A percentile compares a stretch with the other conserved stretches of the same genome.
These are phyloP conservation scores for Cordyceps tenuipes DNA, from an alignment of 2,329 filamentous ascomycete genomes.

Conservation along the genomic window DNA sequence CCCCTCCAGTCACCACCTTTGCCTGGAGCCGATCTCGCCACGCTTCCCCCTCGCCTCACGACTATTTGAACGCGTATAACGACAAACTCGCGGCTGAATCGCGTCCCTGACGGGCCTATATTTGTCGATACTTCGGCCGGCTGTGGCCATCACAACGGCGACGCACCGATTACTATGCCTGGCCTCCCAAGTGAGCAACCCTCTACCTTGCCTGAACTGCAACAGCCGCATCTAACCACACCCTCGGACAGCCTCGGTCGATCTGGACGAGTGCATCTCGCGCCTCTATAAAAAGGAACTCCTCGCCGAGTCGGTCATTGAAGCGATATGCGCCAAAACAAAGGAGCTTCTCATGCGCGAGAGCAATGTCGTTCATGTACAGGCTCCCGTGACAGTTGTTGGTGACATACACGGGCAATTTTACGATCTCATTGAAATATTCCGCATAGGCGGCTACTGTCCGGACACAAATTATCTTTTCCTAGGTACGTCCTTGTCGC, in stretches of 20 bases:
- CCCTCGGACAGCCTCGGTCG: constrained; percentile 66
- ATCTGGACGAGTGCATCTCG: constrained; percentile 96
- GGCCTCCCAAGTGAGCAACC: constrained; percentile 43
- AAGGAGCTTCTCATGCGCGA: constrained; percentile 99
- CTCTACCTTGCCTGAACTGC: background rate
- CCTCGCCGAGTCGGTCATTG: constrained; percentile 93
- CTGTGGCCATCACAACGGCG: background rate
- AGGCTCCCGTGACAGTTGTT: constrained; percentile 90
- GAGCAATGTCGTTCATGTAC: constrained; percentile 98
- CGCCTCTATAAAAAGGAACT: constrained; percentile 96
- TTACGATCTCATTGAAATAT: constrained; percentile 98
- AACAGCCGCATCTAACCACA: background rate
- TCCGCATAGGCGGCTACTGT: constrained; percentile 96
- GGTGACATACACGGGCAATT: constrained; percentile 99
- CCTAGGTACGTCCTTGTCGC: constrained; percentile 61
- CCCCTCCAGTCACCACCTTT: constrained; percentile 28
- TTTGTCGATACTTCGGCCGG: background rate
- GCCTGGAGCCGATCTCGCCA: constrained; percentile 27
- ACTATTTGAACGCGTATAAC: background rate
- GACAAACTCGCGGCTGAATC: background rate
- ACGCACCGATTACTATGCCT: constrained; percentile 37
- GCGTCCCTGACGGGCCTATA: background rate
- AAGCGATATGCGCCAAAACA: constrained; percentile 98
- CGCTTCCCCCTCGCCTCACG: constrained; percentile 10
- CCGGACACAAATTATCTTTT: constrained; percentile 99